A percentile compares a stretch with the other conserved stretches of the same genome.
Evolutionary conservation across 106 monocot species (phyloP).

Genomic region (Alisma plantagoaquatica): DNA sequence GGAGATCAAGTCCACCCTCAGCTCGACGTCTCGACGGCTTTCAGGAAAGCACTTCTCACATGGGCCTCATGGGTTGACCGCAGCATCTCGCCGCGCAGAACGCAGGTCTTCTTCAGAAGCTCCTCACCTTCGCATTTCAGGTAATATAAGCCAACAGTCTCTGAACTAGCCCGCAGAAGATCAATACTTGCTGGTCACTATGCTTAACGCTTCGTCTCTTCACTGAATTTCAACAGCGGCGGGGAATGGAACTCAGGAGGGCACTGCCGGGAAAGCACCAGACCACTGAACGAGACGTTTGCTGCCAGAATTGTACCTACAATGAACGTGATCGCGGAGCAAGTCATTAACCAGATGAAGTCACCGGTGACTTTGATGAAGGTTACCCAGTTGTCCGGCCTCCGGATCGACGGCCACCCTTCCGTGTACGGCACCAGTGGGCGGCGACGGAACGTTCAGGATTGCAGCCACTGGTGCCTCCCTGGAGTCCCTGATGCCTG

Average conservation of each 20-base stretch:
- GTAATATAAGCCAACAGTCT: too few species aligned
- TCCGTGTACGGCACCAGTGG: conserved; percentile 38
- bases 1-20: conserved; percentile 56
- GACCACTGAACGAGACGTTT: conserved; percentile 29
- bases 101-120: conserved; percentile 89
- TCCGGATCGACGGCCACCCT: conserved; percentile 84
- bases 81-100: conserved; percentile 35
- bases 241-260: conserved; percentile 98
- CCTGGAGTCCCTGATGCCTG: conserved; percentile 89
- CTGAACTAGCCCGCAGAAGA: too few species aligned
- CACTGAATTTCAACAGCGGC: conserved; percentile 45
- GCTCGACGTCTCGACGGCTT: conserved; percentile 57
- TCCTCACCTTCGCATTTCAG: conserved; percentile 91
- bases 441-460: conserved; percentile 21
- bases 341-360: conserved; percentile 60
- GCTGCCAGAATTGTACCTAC: conserved; percentile 16
- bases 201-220: too few species aligned
- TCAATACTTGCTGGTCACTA: too few species aligned
- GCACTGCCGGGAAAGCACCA: conserved; percentile 64
- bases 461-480: conserved; percentile 99
- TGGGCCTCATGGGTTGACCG: conserved; percentile 94
- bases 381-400: conserved; percentile 59
- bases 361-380: conserved; percentile 69
- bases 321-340: conserved; percentile 51
- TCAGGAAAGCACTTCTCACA: conserved; percentile 55